Conservation (phyloP, 1,284 basidiomycete species). For the Malassezia sympodialis region DNA sequence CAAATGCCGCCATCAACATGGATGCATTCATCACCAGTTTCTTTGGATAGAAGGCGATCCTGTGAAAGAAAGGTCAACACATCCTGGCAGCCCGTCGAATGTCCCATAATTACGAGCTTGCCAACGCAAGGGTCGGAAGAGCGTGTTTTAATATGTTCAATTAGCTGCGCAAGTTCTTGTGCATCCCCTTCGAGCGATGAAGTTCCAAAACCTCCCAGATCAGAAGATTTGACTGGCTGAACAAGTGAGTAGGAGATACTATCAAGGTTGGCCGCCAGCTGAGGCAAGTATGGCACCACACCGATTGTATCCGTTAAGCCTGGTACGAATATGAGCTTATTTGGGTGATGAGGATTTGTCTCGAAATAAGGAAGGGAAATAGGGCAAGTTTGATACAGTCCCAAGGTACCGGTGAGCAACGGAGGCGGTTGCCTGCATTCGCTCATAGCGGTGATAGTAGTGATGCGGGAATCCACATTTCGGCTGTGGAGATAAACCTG, state of each 20-base stretch:
- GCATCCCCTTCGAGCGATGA: slow-evolving; percentile 39
- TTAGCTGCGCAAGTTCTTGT: slow-evolving; percentile 27
- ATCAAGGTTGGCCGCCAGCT: slow-evolving; percentile 18
- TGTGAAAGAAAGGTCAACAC: slow-evolving; percentile 26
- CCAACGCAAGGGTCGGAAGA: slow-evolving; percentile 12
- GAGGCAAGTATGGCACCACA: slow-evolving; percentile 29
- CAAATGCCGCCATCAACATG: slow-evolving; percentile 33
- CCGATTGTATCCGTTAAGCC: slow-evolving; percentile 39
- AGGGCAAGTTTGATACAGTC: slow-evolving; percentile 26
- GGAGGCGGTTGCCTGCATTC: not conserved
- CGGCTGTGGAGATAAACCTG: not conserved
- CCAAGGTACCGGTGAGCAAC: slow-evolving; percentile 17
- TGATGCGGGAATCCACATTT: not conserved
- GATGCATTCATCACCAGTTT: not conserved
- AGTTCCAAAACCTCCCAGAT: slow-evolving; percentile 36
- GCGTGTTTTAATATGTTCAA: slow-evolving; percentile 20
- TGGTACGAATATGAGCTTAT: slow-evolving; percentile 31
- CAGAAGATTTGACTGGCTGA: slow-evolving; percentile 28
- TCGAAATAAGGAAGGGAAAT: slow-evolving; percentile 31
- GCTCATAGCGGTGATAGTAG: not conserved
- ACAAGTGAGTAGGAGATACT: slow-evolving; percentile 27
- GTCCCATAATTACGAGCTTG: slow-evolving; percentile 38
- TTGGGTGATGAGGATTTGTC: slow-evolving; percentile 20
- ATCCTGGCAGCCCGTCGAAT: slow-evolving; percentile 44
- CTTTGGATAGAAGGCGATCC: slow-evolving; percentile 10